These are phyloP conservation scores for Acanthamoeba healyi DNA, from an alignment of 208 protist species.

Conservation along the genomic window DNA sequence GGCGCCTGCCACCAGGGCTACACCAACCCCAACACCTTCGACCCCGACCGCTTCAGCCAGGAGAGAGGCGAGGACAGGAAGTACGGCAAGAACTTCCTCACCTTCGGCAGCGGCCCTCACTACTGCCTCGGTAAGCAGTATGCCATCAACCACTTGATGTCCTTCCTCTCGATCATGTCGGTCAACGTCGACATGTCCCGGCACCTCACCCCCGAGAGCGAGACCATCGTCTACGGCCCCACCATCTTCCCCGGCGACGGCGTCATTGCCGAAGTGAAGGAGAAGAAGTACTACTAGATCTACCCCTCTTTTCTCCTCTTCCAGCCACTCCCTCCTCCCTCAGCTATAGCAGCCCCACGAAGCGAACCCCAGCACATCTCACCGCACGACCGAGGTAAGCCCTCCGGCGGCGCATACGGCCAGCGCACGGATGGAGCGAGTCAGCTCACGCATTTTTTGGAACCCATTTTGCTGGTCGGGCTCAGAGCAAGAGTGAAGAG, in stretches of 20 bases:
- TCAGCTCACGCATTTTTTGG: no score
- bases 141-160: conserved; percentile 95
- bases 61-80: conserved; percentile 93
- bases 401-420: not conserved
- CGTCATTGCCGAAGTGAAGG: conserved; percentile 77
- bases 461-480: no score
- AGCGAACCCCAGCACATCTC: not conserved
- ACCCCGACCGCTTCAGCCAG: conserved; percentile 94
- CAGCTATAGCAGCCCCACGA: not conserved
- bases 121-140: conserved; percentile 95
- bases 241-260: conserved; percentile 94
- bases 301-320: conserved; percentile 21
- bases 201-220: conserved; percentile 91
- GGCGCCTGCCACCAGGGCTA: conserved; percentile 93
- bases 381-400: not conserved
- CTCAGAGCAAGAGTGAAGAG: no score
- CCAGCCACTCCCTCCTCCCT: not conserved
- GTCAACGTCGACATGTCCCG: conserved; percentile 73
- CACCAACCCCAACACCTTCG: conserved; percentile 93
- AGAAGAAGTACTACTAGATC: conserved; percentile 56
- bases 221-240: conserved; percentile 94
- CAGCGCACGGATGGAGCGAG: no score
- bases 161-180: conserved; percentile 86
- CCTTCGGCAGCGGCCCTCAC: conserved; percentile 94
- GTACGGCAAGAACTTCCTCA: conserved; percentile 94